Evolutionary conservation across 176 grass and related monocot genomes (phyloP), one percentile per base, ranked within the genome.

Genomic region (Tillandsia fasciculata): DNA sequence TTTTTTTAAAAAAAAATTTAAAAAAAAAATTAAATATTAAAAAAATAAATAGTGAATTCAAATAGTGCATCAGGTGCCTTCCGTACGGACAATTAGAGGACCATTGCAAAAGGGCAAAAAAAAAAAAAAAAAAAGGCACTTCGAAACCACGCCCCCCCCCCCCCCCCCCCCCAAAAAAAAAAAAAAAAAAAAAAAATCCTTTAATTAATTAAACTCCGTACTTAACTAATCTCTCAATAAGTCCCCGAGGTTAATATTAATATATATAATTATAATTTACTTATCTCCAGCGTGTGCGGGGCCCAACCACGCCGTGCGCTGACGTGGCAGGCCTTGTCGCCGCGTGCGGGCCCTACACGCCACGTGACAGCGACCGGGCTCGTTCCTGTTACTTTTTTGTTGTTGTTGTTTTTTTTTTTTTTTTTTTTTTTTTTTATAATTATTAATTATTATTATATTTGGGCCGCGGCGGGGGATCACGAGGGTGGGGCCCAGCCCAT

Each of bases 321-420:
- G 77, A 80, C 59, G 51, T 80, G 70, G 69, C 64, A 64, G 10
- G 2, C 3, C 48, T 15, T 57, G 77, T 80, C 70, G 77, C 57
- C 70, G 70, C 50, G 3, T 49, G 69, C 28, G 26, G 26, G 77
- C 69, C 48, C 77, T 70, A 65, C 13, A 9, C 26, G 5, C 63
- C 70, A 73, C 66, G 77, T 73, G 77, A 72, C 23, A 27, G 63
- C 50, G 64, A 66, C 72, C 56, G 49, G 72, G 26, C 69, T 80
- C 48, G 14, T 47, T 50, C 63, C 70, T 48, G 49, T 27, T 69
- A 50, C 8, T 49, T 77, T 58, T n/a, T 6, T 49, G 8, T n/a
- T 14, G 20, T 20, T 20, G 20, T n/a, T n/a, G n/a, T n/a, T n/a
- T n/a, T n/a, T n/a, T n/a, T n/a, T n/a, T n/a, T n/a, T n/a, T n/a